Evolutionary conservation across 176 grass and related monocot species (phyloP).

Genomic region (Paspalum vaginatum): DNA sequence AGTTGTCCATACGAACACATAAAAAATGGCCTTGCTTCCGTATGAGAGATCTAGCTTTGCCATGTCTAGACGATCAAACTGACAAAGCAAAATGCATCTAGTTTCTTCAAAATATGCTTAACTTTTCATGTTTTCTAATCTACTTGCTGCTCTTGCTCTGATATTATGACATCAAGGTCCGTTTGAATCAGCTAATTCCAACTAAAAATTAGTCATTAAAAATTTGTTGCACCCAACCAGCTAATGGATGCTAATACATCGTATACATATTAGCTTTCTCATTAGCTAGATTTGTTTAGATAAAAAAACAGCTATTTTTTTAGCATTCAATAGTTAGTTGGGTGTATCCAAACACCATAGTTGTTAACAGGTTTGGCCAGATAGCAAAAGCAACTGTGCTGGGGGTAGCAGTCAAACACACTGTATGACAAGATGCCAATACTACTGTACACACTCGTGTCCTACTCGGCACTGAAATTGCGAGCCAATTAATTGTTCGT

Average conservation of each 20-base stretch:
- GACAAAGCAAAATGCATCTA: background rate
- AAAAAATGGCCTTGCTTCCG: background rate
- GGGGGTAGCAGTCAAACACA: background rate
- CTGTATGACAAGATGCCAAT: slow-evolving; percentile 9
- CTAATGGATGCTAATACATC: too few species aligned
- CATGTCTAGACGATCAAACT: slow-evolving; percentile 8
- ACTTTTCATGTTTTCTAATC: background rate
- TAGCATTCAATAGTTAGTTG: too few species aligned
- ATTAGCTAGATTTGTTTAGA: too few species aligned
- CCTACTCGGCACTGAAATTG: background rate
- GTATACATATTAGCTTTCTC: too few species aligned
- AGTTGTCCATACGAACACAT: slow-evolving; percentile 12
- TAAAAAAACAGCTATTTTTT: too few species aligned
- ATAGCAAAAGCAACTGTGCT: background rate
- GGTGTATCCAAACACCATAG: too few species aligned
- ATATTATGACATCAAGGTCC: too few species aligned
- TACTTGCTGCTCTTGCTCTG: background rate
- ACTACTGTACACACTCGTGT: background rate
- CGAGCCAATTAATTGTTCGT: background rate
- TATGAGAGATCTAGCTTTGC: background rate
- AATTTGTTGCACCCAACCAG: too few species aligned
- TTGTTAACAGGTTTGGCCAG: background rate
- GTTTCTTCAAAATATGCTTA: background rate
- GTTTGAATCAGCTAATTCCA: too few species aligned
- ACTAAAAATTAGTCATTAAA: too few species aligned